Base-by-base conservation (phyloP, 768 basidiomycete genomes). In the Neoboletus brunneissimus region DNA sequence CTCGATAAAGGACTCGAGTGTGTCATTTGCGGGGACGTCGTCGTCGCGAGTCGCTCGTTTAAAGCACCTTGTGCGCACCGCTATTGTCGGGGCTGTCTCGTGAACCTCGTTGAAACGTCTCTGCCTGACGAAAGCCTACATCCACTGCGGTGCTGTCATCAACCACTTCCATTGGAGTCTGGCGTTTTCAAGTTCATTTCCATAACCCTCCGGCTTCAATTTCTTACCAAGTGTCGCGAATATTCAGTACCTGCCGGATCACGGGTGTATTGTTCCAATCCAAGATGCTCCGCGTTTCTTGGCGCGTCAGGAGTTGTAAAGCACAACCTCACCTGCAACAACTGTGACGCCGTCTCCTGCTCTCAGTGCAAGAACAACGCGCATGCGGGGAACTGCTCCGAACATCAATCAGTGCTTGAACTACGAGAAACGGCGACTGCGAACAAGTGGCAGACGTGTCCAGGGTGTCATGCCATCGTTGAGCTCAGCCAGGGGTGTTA, bases 391-490 rank as follows among this genome's bases (percentile, higher is more conserved):
- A 63, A 72, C 2, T 86, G 85, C 45, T 58, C 57, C 1, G 79
- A 77, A 22, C 81, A 81, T 60, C 67, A 67, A 2, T 75, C 75
- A 0, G 71, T 75, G 3, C 61, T 77, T 4, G 75, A 76, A 44
- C 66, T 86, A 5, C 73, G 67, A 22, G 76, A 72, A 4, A 75
- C 85, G 3, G 84, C 83, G 0, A 62, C 62, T 2, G 59, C 72
- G 32, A 57, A 79, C 46, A 71, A 72, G 12, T 87, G 83, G 85
- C 82, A 86, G 61, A 86, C 82, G 0, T 88, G 86, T 63, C 85
- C 85, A 0, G 75, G 76, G 5, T 88, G 86, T 62, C 62, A 74
- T 6, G 71, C 76, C 16, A 74, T 87, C 47, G 76, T 87, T 38
- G 86, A 88, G 58, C 75, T 85, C 16, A 63, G 71, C 18, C 62